Conservation (phyloP, 345 rosid genomes). For the Citrus medica region DNA sequence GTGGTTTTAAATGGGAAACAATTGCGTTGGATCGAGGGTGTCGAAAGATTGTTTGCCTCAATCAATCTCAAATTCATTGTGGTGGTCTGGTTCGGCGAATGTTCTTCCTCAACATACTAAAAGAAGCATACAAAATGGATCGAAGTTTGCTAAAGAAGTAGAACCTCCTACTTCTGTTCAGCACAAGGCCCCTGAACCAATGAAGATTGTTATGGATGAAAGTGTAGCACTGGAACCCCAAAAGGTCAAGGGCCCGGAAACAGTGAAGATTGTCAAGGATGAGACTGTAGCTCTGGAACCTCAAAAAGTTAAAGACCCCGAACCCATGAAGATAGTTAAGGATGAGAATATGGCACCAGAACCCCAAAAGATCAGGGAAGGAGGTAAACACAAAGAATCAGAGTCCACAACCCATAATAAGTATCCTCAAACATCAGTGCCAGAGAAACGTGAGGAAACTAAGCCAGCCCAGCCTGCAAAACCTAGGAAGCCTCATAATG, state of each 20-base stretch:
- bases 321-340: slow-evolving; percentile 37
- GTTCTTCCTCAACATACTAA: neutral
- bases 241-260: slow-evolving; percentile 28
- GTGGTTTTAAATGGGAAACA: slow-evolving; percentile 64
- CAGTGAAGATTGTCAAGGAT: slow-evolving; percentile 27
- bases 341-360: slow-evolving; percentile 15
- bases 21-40: slow-evolving; percentile 45
- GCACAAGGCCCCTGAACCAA: slow-evolving; percentile 33
- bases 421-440: slow-evolving; percentile 12
- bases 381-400: neutral
- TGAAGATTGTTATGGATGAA: slow-evolving; percentile 39
- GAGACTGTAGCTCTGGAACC: slow-evolving; percentile 1
- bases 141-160: slow-evolving; percentile 1
- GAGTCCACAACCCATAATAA: slow-evolving; percentile 7
- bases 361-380: slow-evolving; percentile 16
- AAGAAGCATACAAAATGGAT: slow-evolving; percentile 1
- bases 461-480: slow-evolving; percentile 19
- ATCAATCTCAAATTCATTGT: slow-evolving; percentile 27
- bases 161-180: slow-evolving; percentile 17
- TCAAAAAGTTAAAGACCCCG: slow-evolving; percentile 23
- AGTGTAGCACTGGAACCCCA: neutral
- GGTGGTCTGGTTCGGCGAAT: slow-evolving; percentile 26
- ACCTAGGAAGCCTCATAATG: slow-evolving; percentile 37
- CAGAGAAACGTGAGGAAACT: neutral
- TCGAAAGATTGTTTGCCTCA: slow-evolving; percentile 24